Evolutionary conservation across 1,284 basidiomycete genomes (phyloP).

Genomic region (Sanguinoderma infundibulare): DNA sequence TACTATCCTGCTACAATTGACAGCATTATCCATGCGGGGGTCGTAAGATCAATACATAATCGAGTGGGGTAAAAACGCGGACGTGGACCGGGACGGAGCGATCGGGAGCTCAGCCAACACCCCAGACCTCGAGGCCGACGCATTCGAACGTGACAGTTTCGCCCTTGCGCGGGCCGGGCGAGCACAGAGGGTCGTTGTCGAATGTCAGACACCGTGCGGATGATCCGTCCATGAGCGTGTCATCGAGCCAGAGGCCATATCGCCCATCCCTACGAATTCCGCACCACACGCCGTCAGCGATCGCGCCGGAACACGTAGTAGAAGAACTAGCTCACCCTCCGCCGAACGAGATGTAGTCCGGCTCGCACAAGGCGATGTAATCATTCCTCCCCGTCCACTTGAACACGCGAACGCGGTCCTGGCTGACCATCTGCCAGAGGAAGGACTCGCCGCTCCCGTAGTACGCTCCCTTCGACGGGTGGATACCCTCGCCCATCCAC

Average conservation of each 20-base stretch:
- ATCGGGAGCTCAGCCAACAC: conserved; percentile 47
- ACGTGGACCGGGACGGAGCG: too few species aligned
- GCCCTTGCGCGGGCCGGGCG: conserved; percentile 47
- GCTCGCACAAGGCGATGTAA: conserved; percentile 88
- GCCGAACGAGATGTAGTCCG: conserved; percentile 83
- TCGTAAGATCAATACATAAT: background rate
- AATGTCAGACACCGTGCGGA: conserved; percentile 88
- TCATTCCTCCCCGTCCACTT: conserved; percentile 91
- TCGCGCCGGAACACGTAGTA: background rate
- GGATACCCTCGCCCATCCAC: conserved; percentile 79
- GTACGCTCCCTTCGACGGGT: conserved; percentile 64
- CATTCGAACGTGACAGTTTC: conserved; percentile 76
- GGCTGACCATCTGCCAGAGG: conserved; percentile 63
- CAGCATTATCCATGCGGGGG: background rate
- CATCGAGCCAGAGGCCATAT: conserved; percentile 92
- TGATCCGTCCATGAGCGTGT: conserved; percentile 81
- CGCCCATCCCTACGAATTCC: conserved; percentile 67
- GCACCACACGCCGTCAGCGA: background rate
- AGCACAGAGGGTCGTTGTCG: conserved; percentile 84
- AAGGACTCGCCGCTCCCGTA: conserved; percentile 92
- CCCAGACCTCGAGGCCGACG: conserved; percentile 89
- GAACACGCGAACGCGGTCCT: conserved; percentile 63
- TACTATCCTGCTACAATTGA: background rate
- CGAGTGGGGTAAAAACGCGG: background rate
- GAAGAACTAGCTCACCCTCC: conserved; percentile 72